Evolutionary conservation across 202 grass and related monocot genomes (phyloP).

Genomic region (Hordeum pubiflorum): DNA sequence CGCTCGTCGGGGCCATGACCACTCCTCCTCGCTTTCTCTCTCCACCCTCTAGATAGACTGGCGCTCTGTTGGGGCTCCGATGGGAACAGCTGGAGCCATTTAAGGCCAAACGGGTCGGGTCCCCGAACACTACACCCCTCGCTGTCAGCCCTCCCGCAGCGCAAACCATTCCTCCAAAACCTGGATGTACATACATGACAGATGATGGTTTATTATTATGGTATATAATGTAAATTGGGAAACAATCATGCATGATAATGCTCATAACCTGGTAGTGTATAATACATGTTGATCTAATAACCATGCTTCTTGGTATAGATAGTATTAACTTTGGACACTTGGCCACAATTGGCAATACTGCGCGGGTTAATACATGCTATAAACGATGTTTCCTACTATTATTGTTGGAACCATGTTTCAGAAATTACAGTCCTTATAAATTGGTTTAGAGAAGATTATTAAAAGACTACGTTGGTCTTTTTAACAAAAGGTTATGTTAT

Average conservation of each 20-base stretch:
- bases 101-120: conserved; percentile 58
- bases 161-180: background rate
- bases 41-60: too few species aligned
- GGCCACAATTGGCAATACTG: too few species aligned
- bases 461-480: background rate
- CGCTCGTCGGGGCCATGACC: conserved; percentile 34
- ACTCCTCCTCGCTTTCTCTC: conserved; percentile 15
- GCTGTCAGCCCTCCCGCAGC: too few species aligned
- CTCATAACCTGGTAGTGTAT: background rate
- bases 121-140: background rate
- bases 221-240: background rate
- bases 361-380: background rate
- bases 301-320: background rate
- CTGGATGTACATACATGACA: background rate
- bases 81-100: conserved; percentile 83
- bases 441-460: background rate
- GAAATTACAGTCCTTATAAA: background rate
- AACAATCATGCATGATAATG: background rate
- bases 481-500: too few species aligned
- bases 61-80: conserved; percentile 41
- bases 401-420: background rate
- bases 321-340: background rate
- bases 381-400: background rate
- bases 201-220: background rate
- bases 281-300: background rate